These are phyloP conservation scores for Neurospora pannonica DNA, from an alignment of 495 filamentous ascomycete species.

Conservation along the genomic window DNA sequence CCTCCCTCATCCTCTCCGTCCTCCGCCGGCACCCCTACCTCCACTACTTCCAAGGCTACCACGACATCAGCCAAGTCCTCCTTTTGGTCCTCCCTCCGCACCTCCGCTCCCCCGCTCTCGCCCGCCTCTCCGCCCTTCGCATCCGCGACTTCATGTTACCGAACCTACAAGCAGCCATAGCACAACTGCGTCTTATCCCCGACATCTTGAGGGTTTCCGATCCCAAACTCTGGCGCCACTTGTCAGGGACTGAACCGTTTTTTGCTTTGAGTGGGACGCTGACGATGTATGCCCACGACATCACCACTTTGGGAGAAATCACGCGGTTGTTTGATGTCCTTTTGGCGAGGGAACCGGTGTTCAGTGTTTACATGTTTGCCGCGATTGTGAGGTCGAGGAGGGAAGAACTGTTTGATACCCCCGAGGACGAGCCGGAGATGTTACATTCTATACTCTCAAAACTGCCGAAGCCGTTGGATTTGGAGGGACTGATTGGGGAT, in stretches of 20 bases:
- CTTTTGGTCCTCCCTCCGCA: slow-evolving; percentile 65
- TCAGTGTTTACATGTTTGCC: slow-evolving; percentile 84
- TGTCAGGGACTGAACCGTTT: slow-evolving; percentile 72
- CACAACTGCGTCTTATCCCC: slow-evolving; percentile 77
- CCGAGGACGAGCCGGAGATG: slow-evolving; percentile 84
- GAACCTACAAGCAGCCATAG: slow-evolving; percentile 66
- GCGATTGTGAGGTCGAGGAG: slow-evolving; percentile 74
- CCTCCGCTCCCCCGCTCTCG: slow-evolving; percentile 44
- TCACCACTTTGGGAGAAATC: slow-evolving; percentile 81
- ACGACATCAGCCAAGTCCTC: slow-evolving; percentile 97
- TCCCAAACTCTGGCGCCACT: slow-evolving; percentile 55
- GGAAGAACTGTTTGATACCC: slow-evolving; percentile 71
- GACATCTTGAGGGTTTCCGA: slow-evolving; percentile 65
- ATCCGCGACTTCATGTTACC: slow-evolving; percentile 98
- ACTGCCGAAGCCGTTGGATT: slow-evolving; percentile 71
- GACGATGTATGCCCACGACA: slow-evolving; percentile 93
- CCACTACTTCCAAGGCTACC: slow-evolving; percentile 96
- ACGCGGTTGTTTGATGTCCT: slow-evolving; percentile 86
- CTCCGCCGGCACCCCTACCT: slow-evolving; percentile 77
- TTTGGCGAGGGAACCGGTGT: slow-evolving; percentile 72
- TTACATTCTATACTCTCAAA: slow-evolving; percentile 82
- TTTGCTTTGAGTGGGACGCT: slow-evolving; percentile 86
- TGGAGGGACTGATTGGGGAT: slow-evolving; percentile 63
- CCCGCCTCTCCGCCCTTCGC: slow-evolving; percentile 73
- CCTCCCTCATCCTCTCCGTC: slow-evolving; percentile 62